Evolutionary conservation across 345 rosid species (phyloP), one percentile per base, ranked within the genome.

Genomic region (Zanthoxylum bungeanum): DNA sequence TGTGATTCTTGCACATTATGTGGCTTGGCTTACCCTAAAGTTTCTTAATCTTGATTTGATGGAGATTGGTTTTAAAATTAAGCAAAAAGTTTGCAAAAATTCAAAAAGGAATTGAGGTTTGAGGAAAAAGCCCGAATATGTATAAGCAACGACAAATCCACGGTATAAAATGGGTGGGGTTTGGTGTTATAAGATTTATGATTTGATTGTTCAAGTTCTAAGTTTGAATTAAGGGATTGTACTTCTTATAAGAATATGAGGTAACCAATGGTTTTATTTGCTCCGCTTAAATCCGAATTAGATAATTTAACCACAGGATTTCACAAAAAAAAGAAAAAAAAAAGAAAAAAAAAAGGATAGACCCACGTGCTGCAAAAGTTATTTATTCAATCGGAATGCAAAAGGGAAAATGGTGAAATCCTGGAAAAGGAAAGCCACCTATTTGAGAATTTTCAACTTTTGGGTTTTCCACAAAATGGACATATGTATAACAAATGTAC

Each of bases 371-470:
- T 44, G 49, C 19, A 14, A 44, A 36, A 51, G 6, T 4, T 25
- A n/a, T n/a, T 36, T 55, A 1, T 37, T 44, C 31, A 7, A 33
- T 47, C 9, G 56, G 21, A 0, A 11, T n/a, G 34, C 3, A 71
- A 34, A 50, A 68, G 36, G 60, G 67, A 71, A 60, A 46, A 71
- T 25, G 44, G 56, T 31, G 57, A 36, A 49, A 34, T 12, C 42
- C n/a, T 36, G 9, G 40, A 28, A 67, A 33, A 28, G 19, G 0
- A 12, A 11, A 17, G 27, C 59, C 58, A 40, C 60, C 27, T 2
- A 21, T 10, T n/a, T 6, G 16, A 30, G 42, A 66, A 66, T 12
- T 67, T 65, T 52, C 34, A 21, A 12, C 71, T 51, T 52, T 52
- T 22, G 9, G 12, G 31, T 36, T 52, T 36, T 37, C 19, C 28